Evolutionary conservation across 805 yeast genomes (phyloP), one percentile per base, ranked within the genome.

Genomic region (Wickerhamiella dianesei): DNA sequence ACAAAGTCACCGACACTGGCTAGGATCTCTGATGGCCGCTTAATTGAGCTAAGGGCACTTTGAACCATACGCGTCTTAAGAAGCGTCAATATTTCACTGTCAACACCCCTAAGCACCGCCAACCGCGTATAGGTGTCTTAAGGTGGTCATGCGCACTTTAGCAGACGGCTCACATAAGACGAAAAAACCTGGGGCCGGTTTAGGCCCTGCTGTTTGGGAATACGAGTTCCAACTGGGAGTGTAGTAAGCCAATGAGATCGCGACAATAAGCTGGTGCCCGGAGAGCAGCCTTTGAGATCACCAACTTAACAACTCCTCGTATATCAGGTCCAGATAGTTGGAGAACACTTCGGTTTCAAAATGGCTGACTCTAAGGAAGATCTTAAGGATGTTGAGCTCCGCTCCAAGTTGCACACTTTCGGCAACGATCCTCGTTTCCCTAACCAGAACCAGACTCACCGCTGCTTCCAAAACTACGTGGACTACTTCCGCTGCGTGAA

Each of bases 401-500:
- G 54, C 45, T 17, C 39, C 37, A 56, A 54, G 55, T 56, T 56
- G 43, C 58, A 54, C 53, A 56, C 60, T 22, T 52, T 77, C 62
- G 82, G 82, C 52, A 82, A 82, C 72, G 94, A 84, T 68, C 82
- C 94, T 62, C 81, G 96, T 69, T 88, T 88, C 79, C 97, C 98
- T 58, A 79, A 86, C 75, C 88, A 80, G 69, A 89, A 89, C 79
- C 98, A 89, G 72, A 85, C 96, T 62, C 87, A 82, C 73, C 96
- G 89, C 76, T 92, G 97, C 76, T 94, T 89, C 80, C 96, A 89
- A 74, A 76, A 89, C 59, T 92, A 89, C 73, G 86, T 92, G 62
- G 98, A 92, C 71, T 92, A 89, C 79, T 92, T 83, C 81, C 88
- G 87, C 70, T 92, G 98, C 75, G 78, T 92, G 65, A 82, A 80